Percentiles rank a stretch among this genome's conserved stretches.
phyloP scores from a whole-genome alignment of 768 basidiomycete genomes.

The Tricholoma sp. region DNA sequence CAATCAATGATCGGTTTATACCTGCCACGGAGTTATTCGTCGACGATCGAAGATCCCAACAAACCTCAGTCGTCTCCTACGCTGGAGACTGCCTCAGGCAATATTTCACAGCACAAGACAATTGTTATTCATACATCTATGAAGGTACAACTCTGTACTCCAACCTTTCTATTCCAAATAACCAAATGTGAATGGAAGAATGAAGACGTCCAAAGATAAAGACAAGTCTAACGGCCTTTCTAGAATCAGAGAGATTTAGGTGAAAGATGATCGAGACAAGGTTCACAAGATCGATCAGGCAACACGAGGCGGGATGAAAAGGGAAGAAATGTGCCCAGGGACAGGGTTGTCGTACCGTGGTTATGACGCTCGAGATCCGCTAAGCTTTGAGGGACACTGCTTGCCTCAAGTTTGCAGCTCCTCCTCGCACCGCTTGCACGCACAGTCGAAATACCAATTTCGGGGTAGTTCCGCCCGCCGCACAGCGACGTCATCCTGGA shows the following conservation, averaged over 20 bases:
- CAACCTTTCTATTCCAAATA: neutral
- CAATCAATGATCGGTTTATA: too few species aligned
- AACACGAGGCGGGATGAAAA: constrained; percentile 1
- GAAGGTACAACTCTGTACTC: neutral
- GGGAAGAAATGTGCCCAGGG: neutral
- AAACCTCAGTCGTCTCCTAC: neutral
- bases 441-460: constrained; percentile 56
- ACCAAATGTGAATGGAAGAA: neutral
- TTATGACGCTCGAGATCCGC: neutral
- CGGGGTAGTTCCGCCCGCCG: constrained; percentile 36
- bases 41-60: neutral
- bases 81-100: too few species aligned
- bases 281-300: neutral
- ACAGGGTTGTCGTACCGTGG: neutral
- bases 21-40: neutral
- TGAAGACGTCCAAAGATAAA: neutral
- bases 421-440: constrained; percentile 38
- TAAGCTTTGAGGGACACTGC: neutral
- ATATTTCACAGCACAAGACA: too few species aligned
- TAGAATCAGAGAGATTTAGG: neutral
- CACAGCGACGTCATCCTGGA: constrained; percentile 27
- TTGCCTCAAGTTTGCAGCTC: constrained; percentile 18
- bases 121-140: neutral
- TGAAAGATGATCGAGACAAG: neutral
- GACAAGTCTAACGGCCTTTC: neutral